These are phyloP conservation scores for Phytophthora capsici DNA, from an alignment of 352 stramenopile genomes.

Conservation along the genomic window DNA sequence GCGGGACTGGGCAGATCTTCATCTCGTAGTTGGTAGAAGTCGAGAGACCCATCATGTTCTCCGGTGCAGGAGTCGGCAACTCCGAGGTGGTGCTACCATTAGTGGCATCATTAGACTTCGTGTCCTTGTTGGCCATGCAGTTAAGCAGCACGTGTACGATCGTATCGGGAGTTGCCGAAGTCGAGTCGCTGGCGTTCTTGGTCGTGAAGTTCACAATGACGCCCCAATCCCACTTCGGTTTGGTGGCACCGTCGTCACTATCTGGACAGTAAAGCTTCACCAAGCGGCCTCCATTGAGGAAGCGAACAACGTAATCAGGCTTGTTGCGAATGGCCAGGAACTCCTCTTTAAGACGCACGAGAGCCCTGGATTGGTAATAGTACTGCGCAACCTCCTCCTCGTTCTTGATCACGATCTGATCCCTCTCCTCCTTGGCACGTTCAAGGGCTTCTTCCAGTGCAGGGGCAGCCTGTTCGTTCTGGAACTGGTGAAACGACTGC, in stretches of 20 bases:
- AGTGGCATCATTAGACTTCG: constrained; percentile 34
- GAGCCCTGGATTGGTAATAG: constrained; percentile 91
- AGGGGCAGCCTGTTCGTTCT: constrained; percentile 85
- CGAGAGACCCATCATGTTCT: constrained; percentile 65
- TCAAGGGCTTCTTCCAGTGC: constrained; percentile 82
- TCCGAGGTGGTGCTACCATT: constrained; percentile 40
- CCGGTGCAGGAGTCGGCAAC: constrained; percentile 61
- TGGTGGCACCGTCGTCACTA: constrained; percentile 51
- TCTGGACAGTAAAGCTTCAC: constrained; percentile 79
- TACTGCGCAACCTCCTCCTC: constrained; percentile 90
- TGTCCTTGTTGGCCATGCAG: constrained; percentile 44
- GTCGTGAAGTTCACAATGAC: constrained; percentile 89
- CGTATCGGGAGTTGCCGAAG: constrained; percentile 64
- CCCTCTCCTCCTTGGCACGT: constrained; percentile 79
- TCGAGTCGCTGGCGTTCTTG: constrained; percentile 75
- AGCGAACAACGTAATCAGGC: constrained; percentile 92
- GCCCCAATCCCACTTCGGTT: constrained; percentile 80
- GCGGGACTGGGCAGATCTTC: constrained; percentile 86
- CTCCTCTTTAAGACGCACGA: constrained; percentile 93
- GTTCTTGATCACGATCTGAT: constrained; percentile 91
- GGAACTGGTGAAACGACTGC: constrained; percentile 97
- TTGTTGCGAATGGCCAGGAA: constrained; percentile 93
- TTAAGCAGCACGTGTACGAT: constrained; percentile 86
- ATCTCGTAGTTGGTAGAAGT: constrained; percentile 65
- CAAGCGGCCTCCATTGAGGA: constrained; percentile 94